Conservation (phyloP, 176 grass and related monocot species). For the Leersia perrieri region DNA sequence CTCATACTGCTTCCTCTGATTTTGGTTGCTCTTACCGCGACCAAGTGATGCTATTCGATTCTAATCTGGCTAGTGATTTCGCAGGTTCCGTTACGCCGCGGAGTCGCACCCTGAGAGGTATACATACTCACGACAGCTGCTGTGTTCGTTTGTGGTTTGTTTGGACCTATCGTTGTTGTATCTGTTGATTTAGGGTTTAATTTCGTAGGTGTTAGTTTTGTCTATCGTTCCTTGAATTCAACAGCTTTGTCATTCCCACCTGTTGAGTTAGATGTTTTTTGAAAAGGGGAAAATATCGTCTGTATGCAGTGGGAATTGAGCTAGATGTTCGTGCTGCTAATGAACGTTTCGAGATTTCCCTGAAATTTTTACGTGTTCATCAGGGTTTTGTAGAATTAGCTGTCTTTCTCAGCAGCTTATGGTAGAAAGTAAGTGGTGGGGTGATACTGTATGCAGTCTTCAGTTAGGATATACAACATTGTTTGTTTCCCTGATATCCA, state of each 20-base stretch:
- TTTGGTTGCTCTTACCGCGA: neutral
- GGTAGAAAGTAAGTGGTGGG: neutral
- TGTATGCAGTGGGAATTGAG: too few species aligned
- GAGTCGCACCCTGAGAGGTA: constrained; percentile 77
- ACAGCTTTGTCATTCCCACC: neutral
- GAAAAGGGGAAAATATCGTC: too few species aligned
- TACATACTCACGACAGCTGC: neutral
- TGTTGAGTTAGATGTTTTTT: neutral
- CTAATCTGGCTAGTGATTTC: neutral
- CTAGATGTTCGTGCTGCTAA: neutral
- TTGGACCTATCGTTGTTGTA: neutral
- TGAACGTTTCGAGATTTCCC: neutral
- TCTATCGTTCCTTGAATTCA: neutral
- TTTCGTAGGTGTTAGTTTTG: neutral
- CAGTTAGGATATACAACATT: neutral
- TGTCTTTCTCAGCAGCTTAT: neutral
- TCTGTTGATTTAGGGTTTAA: neutral
- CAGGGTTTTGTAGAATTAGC: neutral
- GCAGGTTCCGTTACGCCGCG: constrained; percentile 60
- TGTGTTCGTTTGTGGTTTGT: neutral
- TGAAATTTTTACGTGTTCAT: neutral
- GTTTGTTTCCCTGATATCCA: neutral
- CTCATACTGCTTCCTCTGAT: neutral
- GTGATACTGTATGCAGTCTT: neutral
- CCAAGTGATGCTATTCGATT: neutral